A percentile compares a stretch with the other conserved stretches of the same genome.
These are phyloP conservation scores for Mortierella sp. DNA, from an alignment of 371 early-diverging fungal genomes.

Conservation along the genomic window DNA sequence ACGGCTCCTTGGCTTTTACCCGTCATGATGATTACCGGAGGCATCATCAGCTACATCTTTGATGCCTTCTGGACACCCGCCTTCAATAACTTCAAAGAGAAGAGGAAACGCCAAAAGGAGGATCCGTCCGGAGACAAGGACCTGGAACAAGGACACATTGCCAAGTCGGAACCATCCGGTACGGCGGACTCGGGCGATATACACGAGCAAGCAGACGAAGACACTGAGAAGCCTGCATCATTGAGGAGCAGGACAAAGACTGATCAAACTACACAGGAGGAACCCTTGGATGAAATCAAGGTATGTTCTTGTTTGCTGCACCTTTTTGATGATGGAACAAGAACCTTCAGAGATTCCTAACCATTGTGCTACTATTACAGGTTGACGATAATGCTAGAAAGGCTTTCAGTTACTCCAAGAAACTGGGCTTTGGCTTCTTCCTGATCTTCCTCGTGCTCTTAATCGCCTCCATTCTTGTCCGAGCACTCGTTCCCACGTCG, in stretches of 20 bases:
- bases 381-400: slow-evolving; percentile 1
- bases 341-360: too few species aligned
- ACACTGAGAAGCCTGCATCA: slow-evolving; percentile 1
- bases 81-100: slow-evolving; percentile 4
- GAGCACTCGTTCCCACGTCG: slow-evolving; percentile 31
- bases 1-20: slow-evolving; percentile 63
- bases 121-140: background rate
- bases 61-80: slow-evolving; percentile 31
- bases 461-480: slow-evolving; percentile 56
- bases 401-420: slow-evolving; percentile 54
- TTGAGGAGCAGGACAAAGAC: slow-evolving; percentile 1
- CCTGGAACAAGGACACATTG: slow-evolving; percentile 4
- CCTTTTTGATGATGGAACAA: too few species aligned
- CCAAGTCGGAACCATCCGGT: slow-evolving; percentile 9
- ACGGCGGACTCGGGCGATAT: background rate
- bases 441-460: slow-evolving; percentile 57
- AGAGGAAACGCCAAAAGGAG: background rate
- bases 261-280: background rate
- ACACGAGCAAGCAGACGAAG: background rate
- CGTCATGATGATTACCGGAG: slow-evolving; percentile 64
- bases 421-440: slow-evolving; percentile 55
- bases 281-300: slow-evolving; percentile 6
- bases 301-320: too few species aligned
- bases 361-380: background rate
- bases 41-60: slow-evolving; percentile 52